These are phyloP conservation scores for Epithemia pelagica DNA, from an alignment of 108 stramenopile species.

Conservation along the genomic window DNA sequence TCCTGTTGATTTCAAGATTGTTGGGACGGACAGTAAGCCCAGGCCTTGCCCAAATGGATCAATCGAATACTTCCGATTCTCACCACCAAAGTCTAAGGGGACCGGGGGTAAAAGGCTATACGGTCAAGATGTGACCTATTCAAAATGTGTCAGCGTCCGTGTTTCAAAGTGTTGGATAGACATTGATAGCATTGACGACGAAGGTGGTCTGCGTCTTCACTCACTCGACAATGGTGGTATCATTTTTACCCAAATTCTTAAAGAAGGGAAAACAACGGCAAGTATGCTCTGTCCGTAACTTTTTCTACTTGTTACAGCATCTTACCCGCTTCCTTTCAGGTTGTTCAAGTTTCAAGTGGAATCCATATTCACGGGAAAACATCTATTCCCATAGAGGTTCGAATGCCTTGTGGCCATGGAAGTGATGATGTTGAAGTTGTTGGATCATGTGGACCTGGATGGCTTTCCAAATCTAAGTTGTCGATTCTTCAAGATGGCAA, in stretches of 20 bases:
- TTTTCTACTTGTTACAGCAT: too few relatives aligned
- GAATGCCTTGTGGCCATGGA: neutral
- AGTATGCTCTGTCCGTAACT: too few relatives aligned
- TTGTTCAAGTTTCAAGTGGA: constrained; percentile 63
- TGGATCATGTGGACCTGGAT: neutral
- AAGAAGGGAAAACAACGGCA: constrained; percentile 73
- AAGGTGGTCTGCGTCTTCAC: constrained; percentile 26
- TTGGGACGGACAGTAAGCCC: constrained; percentile 14
- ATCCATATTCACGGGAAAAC: constrained; percentile 57
- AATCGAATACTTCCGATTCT: constrained; percentile 72
- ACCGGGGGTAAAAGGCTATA: constrained; percentile 66
- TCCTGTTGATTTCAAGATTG: constrained; percentile 37
- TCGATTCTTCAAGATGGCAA: neutral
- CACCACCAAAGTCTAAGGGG: constrained; percentile 52
- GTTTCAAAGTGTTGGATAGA: constrained; percentile 28
- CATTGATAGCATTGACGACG: constrained; percentile 46
- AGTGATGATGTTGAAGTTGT: neutral
- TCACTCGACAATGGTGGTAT: neutral
- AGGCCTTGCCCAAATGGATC: constrained; percentile 36
- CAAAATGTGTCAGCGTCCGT: constrained; percentile 45
- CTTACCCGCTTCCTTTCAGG: constrained; percentile 23
- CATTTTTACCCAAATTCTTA: constrained; percentile 47
- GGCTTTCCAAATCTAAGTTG: neutral
- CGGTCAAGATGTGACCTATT: constrained; percentile 65
- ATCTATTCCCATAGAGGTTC: constrained; percentile 50